Conservation (phyloP, 345 rosid species). For the Salix brachista region DNA sequence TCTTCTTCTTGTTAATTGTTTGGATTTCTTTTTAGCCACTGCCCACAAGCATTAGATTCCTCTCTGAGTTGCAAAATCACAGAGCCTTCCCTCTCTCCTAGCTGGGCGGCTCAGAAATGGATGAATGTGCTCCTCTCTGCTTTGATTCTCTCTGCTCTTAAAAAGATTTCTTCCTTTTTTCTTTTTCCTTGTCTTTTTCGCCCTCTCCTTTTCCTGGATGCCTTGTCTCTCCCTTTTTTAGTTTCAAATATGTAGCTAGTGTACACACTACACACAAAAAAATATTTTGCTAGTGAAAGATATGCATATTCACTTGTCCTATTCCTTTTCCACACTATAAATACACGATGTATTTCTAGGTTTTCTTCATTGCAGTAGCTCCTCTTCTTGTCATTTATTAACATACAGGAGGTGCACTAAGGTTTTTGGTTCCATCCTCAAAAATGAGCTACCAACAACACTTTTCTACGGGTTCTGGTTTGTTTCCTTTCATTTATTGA, state of each 20-base stretch:
- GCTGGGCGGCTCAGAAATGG: constrained; percentile 26
- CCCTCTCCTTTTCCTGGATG: constrained; percentile 49
- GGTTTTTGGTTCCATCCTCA: constrained; percentile 6
- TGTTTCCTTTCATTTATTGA: constrained; percentile 22
- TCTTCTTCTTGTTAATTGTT: constrained; percentile 24
- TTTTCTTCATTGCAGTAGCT: constrained; percentile 35
- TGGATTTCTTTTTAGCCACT: constrained; percentile 33
- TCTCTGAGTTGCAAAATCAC: constrained; percentile 35
- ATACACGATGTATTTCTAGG: constrained; percentile 32
- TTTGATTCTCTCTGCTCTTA: constrained; percentile 38
- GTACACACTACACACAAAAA: constrained; percentile 34
- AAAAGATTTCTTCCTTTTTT: constrained; percentile 49
- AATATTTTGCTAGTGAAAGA: constrained; percentile 16
- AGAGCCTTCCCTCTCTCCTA: constrained; percentile 14
- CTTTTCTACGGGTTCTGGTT: constrained; percentile 59
- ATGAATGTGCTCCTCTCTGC: constrained; percentile 34
- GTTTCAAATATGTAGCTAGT: constrained; percentile 43
- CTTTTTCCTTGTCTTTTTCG: constrained; percentile 7
- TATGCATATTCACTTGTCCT: constrained; percentile 37
- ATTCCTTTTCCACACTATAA: constrained; percentile 61
- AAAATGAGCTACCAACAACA: constrained; percentile 66
- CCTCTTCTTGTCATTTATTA: constrained; percentile 15
- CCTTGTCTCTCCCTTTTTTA: constrained; percentile 25
- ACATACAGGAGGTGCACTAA: background rate
- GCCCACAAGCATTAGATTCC: constrained; percentile 65